A percentile compares a stretch with the other conserved stretches of the same genome.
Evolutionary conservation across 1,284 basidiomycete species (phyloP).

Genomic region (Tilletiaria anomala): DNA sequence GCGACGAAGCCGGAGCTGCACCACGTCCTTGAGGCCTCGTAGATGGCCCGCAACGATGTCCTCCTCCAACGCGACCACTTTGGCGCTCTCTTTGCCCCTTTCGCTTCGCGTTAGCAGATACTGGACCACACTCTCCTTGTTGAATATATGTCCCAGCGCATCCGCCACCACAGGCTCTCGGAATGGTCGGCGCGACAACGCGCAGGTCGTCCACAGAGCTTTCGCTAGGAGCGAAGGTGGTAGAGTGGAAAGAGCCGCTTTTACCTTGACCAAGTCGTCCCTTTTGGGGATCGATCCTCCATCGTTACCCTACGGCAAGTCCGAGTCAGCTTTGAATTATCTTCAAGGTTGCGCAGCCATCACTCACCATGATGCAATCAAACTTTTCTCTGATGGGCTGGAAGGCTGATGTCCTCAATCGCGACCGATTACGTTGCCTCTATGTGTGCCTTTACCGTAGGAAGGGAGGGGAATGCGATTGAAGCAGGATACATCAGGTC

Average conservation of each 20-base stretch:
- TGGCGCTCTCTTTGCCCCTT: not conserved
- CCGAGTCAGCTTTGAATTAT: no score
- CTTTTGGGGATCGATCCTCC: slow-evolving; percentile 34
- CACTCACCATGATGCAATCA: no score
- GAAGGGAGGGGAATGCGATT: no score
- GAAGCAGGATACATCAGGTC: no score
- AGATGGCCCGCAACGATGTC: slow-evolving; percentile 17
- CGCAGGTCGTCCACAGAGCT: slow-evolving; percentile 26
- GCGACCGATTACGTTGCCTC: no score
- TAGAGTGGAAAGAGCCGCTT: slow-evolving; percentile 7
- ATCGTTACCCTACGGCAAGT: slow-evolving; percentile 38
- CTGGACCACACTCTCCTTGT: slow-evolving; percentile 31
- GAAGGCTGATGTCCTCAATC: no score
- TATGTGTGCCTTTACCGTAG: no score
- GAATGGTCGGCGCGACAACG: slow-evolving; percentile 20
- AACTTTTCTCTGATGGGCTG: no score
- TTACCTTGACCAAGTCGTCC: slow-evolving; percentile 30
- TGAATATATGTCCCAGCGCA: slow-evolving; percentile 29
- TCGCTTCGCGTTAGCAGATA: slow-evolving; percentile 14
- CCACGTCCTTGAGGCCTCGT: slow-evolving; percentile 23
- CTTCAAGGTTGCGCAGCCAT: no score
- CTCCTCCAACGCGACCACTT: no score
- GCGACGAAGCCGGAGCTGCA: slow-evolving; percentile 12
- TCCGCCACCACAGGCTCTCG: slow-evolving; percentile 24
- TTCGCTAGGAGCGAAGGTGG: slow-evolving; percentile 20